A percentile compares a stretch with the other conserved stretches of the same genome.
These are phyloP conservation scores for Nannochloris sp. DNA, from an alignment of 139 green algal genomes.

Conservation along the genomic window DNA sequence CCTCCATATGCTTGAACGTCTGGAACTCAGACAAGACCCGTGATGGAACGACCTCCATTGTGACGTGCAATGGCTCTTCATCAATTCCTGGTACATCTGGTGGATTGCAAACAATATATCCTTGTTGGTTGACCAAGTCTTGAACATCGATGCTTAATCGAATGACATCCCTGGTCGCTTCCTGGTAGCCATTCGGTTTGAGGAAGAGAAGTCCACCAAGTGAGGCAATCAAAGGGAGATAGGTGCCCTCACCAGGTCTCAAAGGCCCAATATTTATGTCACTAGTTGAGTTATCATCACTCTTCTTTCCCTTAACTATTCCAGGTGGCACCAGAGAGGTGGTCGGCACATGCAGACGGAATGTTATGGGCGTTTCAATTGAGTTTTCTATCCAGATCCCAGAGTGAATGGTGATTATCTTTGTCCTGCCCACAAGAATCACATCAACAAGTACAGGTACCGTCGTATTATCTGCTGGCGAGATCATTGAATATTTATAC, in stretches of 20 bases:
- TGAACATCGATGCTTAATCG: constrained; percentile 35
- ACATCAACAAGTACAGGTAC: constrained; percentile 73
- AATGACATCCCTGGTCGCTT: constrained; percentile 60
- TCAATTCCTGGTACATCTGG: constrained; percentile 7
- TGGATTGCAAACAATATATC: constrained; percentile 54
- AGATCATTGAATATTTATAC: constrained; percentile 71
- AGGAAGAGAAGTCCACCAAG: constrained; percentile 61
- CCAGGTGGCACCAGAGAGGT: constrained; percentile 39
- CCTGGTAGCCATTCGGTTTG: constrained; percentile 33
- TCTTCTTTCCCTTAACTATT: not conserved
- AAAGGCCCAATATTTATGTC: constrained; percentile 36
- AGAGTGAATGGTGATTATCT: constrained; percentile 69
- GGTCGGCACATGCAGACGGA: constrained; percentile 59
- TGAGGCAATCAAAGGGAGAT: constrained; percentile 59
- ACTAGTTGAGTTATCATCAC: not conserved
- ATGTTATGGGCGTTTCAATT: constrained; percentile 32
- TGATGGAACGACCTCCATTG: constrained; percentile 28
- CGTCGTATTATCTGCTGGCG: constrained; percentile 36
- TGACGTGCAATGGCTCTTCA: constrained; percentile 32
- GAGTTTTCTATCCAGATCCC: constrained; percentile 61
- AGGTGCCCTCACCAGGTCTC: constrained; percentile 43
- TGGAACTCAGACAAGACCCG: constrained; percentile 49
- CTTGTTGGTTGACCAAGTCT: constrained; percentile 46
- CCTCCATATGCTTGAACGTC: constrained; percentile 53
- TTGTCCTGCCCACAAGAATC: constrained; percentile 60